Base-by-base conservation (phyloP, 2,329 filamentous ascomycete species). In the Apiospora marii region DNA sequence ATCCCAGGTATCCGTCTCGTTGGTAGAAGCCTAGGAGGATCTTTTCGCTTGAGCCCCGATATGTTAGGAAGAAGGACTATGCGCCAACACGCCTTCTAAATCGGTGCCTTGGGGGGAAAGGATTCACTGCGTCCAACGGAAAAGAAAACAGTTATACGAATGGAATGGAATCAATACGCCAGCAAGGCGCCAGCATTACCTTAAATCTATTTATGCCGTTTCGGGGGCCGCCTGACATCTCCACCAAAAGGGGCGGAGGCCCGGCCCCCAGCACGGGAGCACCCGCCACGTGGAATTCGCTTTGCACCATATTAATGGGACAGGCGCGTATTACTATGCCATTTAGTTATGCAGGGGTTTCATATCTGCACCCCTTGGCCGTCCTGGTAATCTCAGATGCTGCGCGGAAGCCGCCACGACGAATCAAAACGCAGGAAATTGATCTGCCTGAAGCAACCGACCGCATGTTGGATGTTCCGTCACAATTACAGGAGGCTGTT, bases 161-260 rank as follows among this genome's bases (percentile, higher is more conserved):
- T 8, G 53, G 16, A 34, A 37, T 22, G 24, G 19, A 61, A 37
- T 8, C 16, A 30, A 34, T 37, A 1, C 51, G 4, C 10, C 51
- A 34, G 2, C 13, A 16, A 30, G 27, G 27, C 27, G 13, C 27
- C 51, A 58, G 8, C 14, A 8, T 41, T 34, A 30, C 27, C 16
- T 16, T 30, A 58, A 58, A 58, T 34, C 24, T 30, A 58, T 58
- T 58, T 19, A 7, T 37, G 34, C 16, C 16, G 6, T 10, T 10
- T n/a, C 53, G 53, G 53, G 53, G 53, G 53, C 53, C 30, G 16
- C 53, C 30, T 61, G 53, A 37, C 16, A 22, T 37, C 53, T 61
- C 53, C 53, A 61, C 53, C 10, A 61, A 37, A 61, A 61, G 53
- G 53, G 53, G 53, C 53, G 53, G 53, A 61, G 53, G 53, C 53